A percentile compares a stretch with the other conserved stretches of the same genome.
These are phyloP conservation scores for Aspergillus fumigatiaffinis DNA, from an alignment of 2,329 filamentous ascomycete species.

Conservation along the genomic window DNA sequence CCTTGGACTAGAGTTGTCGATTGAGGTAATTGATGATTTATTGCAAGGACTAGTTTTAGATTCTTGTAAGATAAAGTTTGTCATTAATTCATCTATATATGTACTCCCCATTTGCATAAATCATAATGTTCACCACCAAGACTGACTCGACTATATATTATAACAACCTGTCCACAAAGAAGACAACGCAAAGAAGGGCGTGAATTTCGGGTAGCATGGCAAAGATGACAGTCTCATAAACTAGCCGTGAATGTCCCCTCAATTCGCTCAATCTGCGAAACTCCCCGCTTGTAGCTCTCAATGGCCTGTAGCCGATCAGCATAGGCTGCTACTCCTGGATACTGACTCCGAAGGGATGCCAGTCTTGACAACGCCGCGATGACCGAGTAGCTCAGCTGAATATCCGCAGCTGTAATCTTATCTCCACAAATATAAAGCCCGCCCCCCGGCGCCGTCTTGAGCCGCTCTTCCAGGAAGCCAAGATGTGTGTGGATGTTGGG, in stretches of 20 bases:
- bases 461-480: conserved; percentile 42
- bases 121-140: background rate
- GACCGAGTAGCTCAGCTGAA: conserved; percentile 46
- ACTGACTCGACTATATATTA: too few species aligned
- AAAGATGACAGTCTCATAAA: background rate
- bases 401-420: conserved; percentile 44
- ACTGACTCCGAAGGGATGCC: background rate
- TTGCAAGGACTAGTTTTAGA: too few species aligned
- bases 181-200: too few species aligned
- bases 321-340: background rate
- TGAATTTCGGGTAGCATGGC: too few species aligned
- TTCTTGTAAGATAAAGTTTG: background rate
- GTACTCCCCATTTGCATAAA: background rate
- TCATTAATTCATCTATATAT: background rate
- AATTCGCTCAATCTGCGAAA: background rate
- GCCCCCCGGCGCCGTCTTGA: conserved; percentile 39
- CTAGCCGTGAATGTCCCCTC: background rate
- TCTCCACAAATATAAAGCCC: conserved; percentile 42
- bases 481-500: conserved; percentile 42
- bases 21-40: too few species aligned
- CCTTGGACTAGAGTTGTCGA: too few species aligned
- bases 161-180: too few species aligned
- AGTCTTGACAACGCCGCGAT: conserved; percentile 35
- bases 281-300: background rate
- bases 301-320: background rate